Base-by-base conservation (phyloP, 2,329 filamentous ascomycete genomes). In the Xylaria sp. region DNA sequence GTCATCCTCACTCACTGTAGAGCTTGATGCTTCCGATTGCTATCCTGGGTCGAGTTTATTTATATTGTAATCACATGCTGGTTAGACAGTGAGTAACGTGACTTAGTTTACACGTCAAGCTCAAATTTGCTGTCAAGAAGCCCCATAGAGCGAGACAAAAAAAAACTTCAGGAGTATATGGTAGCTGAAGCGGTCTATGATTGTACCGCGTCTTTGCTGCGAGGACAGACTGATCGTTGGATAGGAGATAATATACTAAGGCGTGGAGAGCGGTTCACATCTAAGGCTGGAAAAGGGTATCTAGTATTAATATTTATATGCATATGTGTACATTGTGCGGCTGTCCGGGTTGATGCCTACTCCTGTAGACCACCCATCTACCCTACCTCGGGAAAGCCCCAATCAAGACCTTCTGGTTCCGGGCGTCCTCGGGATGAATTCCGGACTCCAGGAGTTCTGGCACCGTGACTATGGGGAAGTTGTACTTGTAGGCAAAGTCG, bases 351-450 rank as follows among this genome's bases (percentile, higher is more conserved):
- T 28, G 4, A 17, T 13, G 17, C 6, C 4, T 58, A 26, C 20
- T 57, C 48, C 51, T 36, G 33, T 36, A 40, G 38, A 15, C 38
- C 10, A 23, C 26, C 28, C 33, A 3, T 46, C 13, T 38, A 26
- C 23, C 33, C 54, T 66, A 65, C 46, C 70, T 68, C 40, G 70
- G 68, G 36, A 71, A 71, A 33, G 66, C 23, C 31, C 64, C 68
- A 26, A 72, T 69, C 23, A 72, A 60, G 26, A 72, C 68, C 48
- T 72, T 72, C 44, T 72, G 70, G 28, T 72, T 72, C 42, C 70
- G 63, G 1, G 66, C 68, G 7, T 72, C 70, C 42, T 72, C 70
- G 20, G 70, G 70, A 20, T 71, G 69, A 11, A 72, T 66, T 9
- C 60, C 68, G 2, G 54, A 60, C 33, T 67, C 62, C 28, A 65